Percentiles rank a stretch among this genome's conserved stretches.
Conservation (phyloP, 805 yeast species). For the Wickerhamomyces bisporus region DNA sequence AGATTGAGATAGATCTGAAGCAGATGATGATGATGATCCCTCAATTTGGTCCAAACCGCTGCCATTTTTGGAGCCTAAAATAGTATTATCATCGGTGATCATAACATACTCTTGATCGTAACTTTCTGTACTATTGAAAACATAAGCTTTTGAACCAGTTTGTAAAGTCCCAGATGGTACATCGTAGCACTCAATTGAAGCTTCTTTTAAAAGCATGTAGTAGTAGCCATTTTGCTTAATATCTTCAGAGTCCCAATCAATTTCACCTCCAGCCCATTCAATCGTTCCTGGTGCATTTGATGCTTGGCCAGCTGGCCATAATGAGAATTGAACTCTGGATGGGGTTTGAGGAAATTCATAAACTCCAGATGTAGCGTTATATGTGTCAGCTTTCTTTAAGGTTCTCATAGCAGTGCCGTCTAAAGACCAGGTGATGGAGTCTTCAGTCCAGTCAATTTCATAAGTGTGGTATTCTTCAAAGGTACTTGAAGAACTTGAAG, state of each 20-base stretch:
- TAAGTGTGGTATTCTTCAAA: constrained; percentile 68
- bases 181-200: constrained; percentile 65
- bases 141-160: constrained; percentile 46
- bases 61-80: constrained; percentile 54
- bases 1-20: no score
- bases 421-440: constrained; percentile 60
- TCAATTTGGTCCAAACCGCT: constrained; percentile 54
- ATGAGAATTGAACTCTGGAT: constrained; percentile 61
- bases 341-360: constrained; percentile 73
- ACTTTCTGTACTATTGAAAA: constrained; percentile 45
- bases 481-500: constrained; percentile 41
- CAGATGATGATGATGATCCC: constrained; percentile 3
- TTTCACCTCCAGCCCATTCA: constrained; percentile 84
- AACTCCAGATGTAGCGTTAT: constrained; percentile 51
- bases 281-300: constrained; percentile 55
- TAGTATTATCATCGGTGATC: constrained; percentile 58
- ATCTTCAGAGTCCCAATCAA: constrained; percentile 79
- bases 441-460: constrained; percentile 79
- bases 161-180: constrained; percentile 28
- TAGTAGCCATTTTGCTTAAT: constrained; percentile 72
- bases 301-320: constrained; percentile 72
- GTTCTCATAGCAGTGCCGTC: constrained; percentile 69
- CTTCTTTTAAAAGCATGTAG: constrained; percentile 57
- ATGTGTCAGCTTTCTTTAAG: constrained; percentile 53
- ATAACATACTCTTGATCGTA: constrained; percentile 45